Base-by-base conservation (phyloP, 2,329 filamentous ascomycete species). In the Kalmusia sp. region DNA sequence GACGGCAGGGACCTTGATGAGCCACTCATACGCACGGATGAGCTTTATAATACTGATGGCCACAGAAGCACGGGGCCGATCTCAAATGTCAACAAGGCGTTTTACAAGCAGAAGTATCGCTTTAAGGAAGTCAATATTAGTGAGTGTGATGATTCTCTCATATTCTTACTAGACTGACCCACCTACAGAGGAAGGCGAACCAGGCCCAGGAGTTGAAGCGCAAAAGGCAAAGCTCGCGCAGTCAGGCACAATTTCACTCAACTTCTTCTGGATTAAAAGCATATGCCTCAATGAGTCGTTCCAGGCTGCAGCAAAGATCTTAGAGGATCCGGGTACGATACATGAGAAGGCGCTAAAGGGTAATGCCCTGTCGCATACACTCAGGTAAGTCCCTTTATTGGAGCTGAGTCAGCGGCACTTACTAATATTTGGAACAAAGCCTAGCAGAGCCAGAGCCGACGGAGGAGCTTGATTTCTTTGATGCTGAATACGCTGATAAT, bases 281-380 rank as follows among this genome's bases (percentile, higher is more conserved):
- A 19, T 30, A 8, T 21, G 8, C 30, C 31, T 22, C 12, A 52
- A 43, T 30, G 17, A 4, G 8, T 8, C 15, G 11, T 14, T 34
- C 4, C 19, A 19, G 3, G 34, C 30, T 1, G 8, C 21, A 12
- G 34, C 38, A 37, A 65, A 68, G 35, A 48, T 58, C 3, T 38
- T 69, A 24, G 64, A 68, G 38, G 60, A 59, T 2, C 25, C 56
- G 25, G 52, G 50, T 4, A 19, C 47, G 0, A 38, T 65, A 6
- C 55, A 48, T 8, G 57, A 63, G 49, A 64, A 65, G 45, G 45
- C 53, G 1, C 43, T 59, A 15, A 62, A 64, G 34, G 62, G 60
- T 12, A 31, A 51, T 5, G 53, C 57, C 14, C 43, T 61, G 11
- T 58, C 39, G 8, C 56, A 54, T 39, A 22, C 39, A 22, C 41